Evolutionary conservation across 2,329 filamentous ascomycete genomes (phyloP).

Genomic region (Fusarium citri): DNA sequence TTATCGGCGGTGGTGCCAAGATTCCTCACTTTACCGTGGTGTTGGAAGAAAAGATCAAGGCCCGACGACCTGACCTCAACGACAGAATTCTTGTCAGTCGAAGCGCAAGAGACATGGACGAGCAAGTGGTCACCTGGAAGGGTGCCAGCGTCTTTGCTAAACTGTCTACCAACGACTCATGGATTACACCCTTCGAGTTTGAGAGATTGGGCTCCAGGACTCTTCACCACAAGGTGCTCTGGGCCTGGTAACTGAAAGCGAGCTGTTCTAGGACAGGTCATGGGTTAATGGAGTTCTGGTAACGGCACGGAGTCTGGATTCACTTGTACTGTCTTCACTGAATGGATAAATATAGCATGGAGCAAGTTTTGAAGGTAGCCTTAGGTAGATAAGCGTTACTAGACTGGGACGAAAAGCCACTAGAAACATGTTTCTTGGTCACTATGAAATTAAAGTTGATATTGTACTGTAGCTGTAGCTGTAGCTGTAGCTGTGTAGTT

Average conservation of each 20-base stretch:
- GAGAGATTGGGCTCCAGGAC: conserved; percentile 85
- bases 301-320: conserved; percentile 43
- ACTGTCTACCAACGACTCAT: conserved; percentile 91
- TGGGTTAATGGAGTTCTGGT: conserved; percentile 39
- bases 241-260: conserved; percentile 63
- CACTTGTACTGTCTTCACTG: conserved; percentile 29
- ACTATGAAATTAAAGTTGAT: conserved; percentile 5
- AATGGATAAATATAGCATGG: conserved; percentile 15
- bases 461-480: conserved; percentile 1
- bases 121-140: conserved; percentile 98
- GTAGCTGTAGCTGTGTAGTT: conserved; percentile 5
- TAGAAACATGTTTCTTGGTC: conserved; percentile 7
- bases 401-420: conserved; percentile 12
- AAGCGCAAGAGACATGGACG: conserved; percentile 92
- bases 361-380: conserved; percentile 4
- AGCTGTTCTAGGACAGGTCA: conserved; percentile 12
- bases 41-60: conserved; percentile 84
- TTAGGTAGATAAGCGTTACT: conserved; percentile 8
- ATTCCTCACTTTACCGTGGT: conserved; percentile 82
- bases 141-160: conserved; percentile 96
- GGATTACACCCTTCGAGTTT: conserved; percentile 90
- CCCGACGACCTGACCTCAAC: conserved; percentile 69
- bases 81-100: conserved; percentile 72
- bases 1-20: conserved; percentile 87
- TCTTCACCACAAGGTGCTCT: conserved; percentile 83